Base-by-base conservation (phyloP, 257 asterid species). In the Phtheirospermum japonicum region DNA sequence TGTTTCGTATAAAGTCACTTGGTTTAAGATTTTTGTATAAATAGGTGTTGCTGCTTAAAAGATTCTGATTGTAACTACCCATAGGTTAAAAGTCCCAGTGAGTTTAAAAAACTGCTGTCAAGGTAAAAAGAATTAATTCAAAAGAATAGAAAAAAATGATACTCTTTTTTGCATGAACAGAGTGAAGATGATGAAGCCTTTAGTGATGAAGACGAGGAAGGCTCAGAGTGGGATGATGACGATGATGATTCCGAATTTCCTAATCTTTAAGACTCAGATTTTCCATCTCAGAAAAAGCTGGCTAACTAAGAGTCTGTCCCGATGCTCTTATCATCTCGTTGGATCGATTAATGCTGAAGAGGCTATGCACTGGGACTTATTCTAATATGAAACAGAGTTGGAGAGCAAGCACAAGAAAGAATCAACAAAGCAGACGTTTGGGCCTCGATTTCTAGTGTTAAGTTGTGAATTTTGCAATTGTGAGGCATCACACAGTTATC, bases 111-210 rank as follows among this genome's bases (percentile, higher is more conserved):
- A n/a, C n/a, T n/a, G n/a, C n/a, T n/a, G n/a, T n/a, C n/a, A n/a
- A n/a, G n/a, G n/a, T n/a, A n/a, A n/a, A n/a, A n/a, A n/a, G n/a
- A n/a, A n/a, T n/a, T n/a, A n/a, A n/a, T n/a, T n/a, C n/a, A n/a
- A n/a, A n/a, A n/a, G n/a, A n/a, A n/a, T n/a, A n/a, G n/a, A n/a
- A n/a, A n/a, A n/a, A n/a, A n/a, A n/a, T n/a, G n/a, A n/a, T n/a
- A n/a, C 28, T 52, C 39, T 45, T 9, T 36, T 52, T 40, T 20
- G 8, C 32, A 18, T 62, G 26, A 69, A 61, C 81, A 91, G 95
- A 73, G 73, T 67, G 92, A 84, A 64, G 94, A 54, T 14, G 23
- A 83, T 63, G 95, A 84, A 62, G 80, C 40, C 61, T 73, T 59
- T 60, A 76, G 48, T 57, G 84, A 76, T 51, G 86, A 83, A 64